Base-by-base conservation (phyloP, 2,329 filamentous ascomycete species). In the Fusarium sacchari region DNA sequence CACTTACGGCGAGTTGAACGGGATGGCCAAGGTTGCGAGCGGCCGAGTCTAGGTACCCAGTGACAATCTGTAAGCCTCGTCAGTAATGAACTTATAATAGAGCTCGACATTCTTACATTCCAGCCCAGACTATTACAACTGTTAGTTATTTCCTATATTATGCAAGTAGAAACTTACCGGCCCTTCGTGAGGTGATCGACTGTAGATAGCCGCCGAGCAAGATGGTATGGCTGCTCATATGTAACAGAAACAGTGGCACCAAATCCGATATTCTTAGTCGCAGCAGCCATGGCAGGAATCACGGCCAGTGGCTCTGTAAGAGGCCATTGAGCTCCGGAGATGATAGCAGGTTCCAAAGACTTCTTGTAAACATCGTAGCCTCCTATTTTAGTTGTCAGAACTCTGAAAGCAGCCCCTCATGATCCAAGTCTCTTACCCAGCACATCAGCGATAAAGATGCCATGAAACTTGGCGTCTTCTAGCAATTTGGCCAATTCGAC, bases 361-460 rank as follows among this genome's bases (percentile, higher is more conserved):
- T 88, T 91, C 39, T 88, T 89, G 80, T 93, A 93, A 5, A 93
- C 90, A 82, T 94, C 91, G 76, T 93, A 93, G 7, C 90, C 90
- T 22, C 90, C 91, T 81, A 14, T 26, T 22, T 4, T 1, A 18
- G 9, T 28, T 10, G 32, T 58, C 30, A 77, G 49, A 44, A 14
- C 12, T 14, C 30, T 28, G 5, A 9, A 26, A 20, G 13, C 8
- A 13, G 22, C 13, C 12, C 34, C n/a, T 32, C 14, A 4, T 49
- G 1, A 6, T 2, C 8, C 14, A n/a, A 20, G 20, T 22, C 1
- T 8, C 69, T 61, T 79, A 84, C 85, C 87, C 3, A 93, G 84
- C 0, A 92, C 89, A 77, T 92, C 90, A 1, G 90, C 90, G 59
- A 92, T 90, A 79, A 92, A 92, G 40, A 92, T 90, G 17, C 88